phyloP scores from a whole-genome alignment of 768 basidiomycete species.

The Leccinum variicolor region DNA sequence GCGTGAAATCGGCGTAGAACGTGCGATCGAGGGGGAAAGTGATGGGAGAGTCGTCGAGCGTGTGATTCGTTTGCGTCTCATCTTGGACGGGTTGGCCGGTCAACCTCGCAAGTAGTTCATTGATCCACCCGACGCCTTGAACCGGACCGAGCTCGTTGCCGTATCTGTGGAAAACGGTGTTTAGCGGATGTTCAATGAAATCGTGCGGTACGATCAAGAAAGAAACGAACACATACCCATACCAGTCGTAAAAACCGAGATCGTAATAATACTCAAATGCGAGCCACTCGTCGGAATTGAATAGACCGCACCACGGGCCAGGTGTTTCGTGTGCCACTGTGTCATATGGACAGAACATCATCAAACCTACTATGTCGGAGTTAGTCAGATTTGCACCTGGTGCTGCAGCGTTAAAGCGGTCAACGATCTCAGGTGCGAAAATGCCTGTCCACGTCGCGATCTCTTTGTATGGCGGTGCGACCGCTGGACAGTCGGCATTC shows the following conservation, averaged over 20 bases:
- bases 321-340: conserved; percentile 44
- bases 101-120: conserved; percentile 80
- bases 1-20: conserved; percentile 78
- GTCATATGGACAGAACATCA: conserved; percentile 76
- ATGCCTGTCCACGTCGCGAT: conserved; percentile 44
- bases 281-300: conserved; percentile 55
- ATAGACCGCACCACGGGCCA: conserved; percentile 69
- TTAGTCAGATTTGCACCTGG: conserved; percentile 58
- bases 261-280: conserved; percentile 67
- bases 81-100: conserved; percentile 61
- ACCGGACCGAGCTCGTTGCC: conserved; percentile 65
- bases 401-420: conserved; percentile 55
- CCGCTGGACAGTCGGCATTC: conserved; percentile 55
- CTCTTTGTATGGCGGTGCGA: conserved; percentile 27
- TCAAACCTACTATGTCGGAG: conserved; percentile 53
- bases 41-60: conserved; percentile 55
- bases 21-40: conserved; percentile 72
- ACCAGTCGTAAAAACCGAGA: conserved; percentile 71
- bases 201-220: background rate
- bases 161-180: conserved; percentile 40
- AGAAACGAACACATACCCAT: conserved; percentile 38
- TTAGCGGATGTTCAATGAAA: background rate
- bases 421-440: conserved; percentile 52
- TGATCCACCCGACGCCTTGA: conserved; percentile 82
- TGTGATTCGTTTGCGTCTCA: conserved; percentile 72